Evolutionary conservation across 2,329 filamentous ascomycete genomes (phyloP), one percentile per base, ranked within the genome.

Genomic region (Colletotrichum sp.): DNA sequence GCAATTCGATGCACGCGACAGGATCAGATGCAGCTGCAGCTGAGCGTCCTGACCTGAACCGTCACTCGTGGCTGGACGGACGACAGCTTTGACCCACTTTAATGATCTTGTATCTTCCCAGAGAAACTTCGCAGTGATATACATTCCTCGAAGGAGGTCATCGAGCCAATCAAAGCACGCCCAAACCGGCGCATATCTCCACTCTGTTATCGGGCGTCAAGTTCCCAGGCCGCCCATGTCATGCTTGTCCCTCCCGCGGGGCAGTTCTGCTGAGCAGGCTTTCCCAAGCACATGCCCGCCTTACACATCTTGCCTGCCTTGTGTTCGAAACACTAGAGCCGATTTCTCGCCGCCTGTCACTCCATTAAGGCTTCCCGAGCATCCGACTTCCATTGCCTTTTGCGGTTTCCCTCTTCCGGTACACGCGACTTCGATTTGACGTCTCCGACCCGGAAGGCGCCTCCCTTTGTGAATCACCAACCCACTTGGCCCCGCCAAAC

Each of bases 281-380:
- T 72, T 69, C 73, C 59, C 64, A 69, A 73, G 70, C 64, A 76
- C 59, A 76, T 69, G 70, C 73, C 69, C 73, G 65, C 64, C 70
- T 63, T 59, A 59, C 64, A 32, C 55, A 55, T 55, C 44, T 69
- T 55, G 36, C 36, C 30, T 59, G 66, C 39, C 55, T 68, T 69
- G 36, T 28, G 39, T 73, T 73, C 74, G 74, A 76, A 76, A 76
- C 74, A 74, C 69, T 62, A 71, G 26, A 60, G 62, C 69, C 39
- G 60, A 62, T 12, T 71, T 18, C 32, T 72, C 55, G 55, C 65
- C 44, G 44, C 63, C 63, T 75, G 49, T 67, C 39, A 34, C 30
- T 68, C 32, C 26, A 49, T 34, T 32, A 26, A 67, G 55, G 59
- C 57, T 44, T 74, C 21, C 73, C 70, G 64, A 63, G 30, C 44